phyloP scores from a whole-genome alignment of 139 green algal species.

The Haematococcus sp. region DNA sequence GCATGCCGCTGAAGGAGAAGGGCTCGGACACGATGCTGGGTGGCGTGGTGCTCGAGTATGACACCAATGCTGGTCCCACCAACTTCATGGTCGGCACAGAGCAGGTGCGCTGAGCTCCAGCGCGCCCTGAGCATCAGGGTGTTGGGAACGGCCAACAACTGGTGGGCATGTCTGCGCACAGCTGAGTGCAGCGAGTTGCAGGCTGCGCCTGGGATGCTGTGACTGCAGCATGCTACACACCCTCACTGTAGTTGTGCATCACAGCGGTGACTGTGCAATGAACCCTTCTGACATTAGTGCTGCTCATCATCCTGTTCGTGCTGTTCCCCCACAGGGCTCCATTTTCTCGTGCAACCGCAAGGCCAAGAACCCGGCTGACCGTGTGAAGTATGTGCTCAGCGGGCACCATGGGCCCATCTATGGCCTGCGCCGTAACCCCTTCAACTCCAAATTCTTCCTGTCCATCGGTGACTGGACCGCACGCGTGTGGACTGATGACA shows the following conservation, averaged over 20 bases:
- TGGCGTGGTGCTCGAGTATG: slow-evolving; percentile 81
- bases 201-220: not conserved
- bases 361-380: slow-evolving; percentile 86
- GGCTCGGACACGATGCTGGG: slow-evolving; percentile 61
- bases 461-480: slow-evolving; percentile 88
- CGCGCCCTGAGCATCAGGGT: not conserved
- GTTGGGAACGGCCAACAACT: too few species aligned
- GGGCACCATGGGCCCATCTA: slow-evolving; percentile 87
- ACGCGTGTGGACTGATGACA: slow-evolving; percentile 90
- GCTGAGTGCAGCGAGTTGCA: too few species aligned
- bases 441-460: slow-evolving; percentile 93
- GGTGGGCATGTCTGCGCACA: too few species aligned
- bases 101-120: slow-evolving; percentile 42
- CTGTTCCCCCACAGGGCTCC: slow-evolving; percentile 21
- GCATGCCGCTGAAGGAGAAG: slow-evolving; percentile 71
- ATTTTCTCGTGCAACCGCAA: slow-evolving; percentile 84
- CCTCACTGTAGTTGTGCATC: too few species aligned
- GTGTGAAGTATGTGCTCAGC: slow-evolving; percentile 70
- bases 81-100: slow-evolving; percentile 96
- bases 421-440: slow-evolving; percentile 78
- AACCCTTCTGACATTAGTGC: too few species aligned
- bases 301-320: too few species aligned
- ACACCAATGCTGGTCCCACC: slow-evolving; percentile 77
- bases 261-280: too few species aligned
- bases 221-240: slow-evolving; percentile 29